Conservation (phyloP, 345 rosid species). For the Lenwebbia sp. region DNA sequence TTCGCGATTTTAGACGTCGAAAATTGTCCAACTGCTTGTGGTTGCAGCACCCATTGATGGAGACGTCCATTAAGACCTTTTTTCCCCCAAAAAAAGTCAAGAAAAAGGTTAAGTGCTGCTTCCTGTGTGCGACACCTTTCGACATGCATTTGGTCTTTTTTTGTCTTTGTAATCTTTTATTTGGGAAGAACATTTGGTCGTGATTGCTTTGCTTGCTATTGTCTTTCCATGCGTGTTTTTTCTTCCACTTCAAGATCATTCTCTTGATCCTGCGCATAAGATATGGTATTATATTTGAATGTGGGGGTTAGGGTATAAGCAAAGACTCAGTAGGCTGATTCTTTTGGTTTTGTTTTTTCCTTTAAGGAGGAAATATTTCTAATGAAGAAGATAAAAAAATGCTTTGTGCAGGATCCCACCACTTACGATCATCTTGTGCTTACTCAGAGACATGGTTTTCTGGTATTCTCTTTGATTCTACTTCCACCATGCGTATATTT, state of each 20-base stretch:
- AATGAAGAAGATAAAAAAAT: background rate
- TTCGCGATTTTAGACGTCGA: background rate
- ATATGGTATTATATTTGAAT: background rate
- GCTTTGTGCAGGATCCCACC: background rate
- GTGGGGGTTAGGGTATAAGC: background rate
- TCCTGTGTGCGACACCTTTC: background rate
- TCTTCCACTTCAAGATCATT: background rate
- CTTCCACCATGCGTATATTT: background rate
- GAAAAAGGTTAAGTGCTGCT: background rate
- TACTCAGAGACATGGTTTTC: background rate
- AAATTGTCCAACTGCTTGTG: background rate
- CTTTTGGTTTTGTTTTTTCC: background rate
- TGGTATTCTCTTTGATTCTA: background rate
- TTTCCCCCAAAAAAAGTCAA: background rate
- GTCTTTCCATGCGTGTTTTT: background rate
- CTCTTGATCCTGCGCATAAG: background rate
- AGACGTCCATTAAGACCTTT: background rate
- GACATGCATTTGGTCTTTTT: background rate
- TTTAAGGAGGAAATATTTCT: background rate
- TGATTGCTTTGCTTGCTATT: background rate
- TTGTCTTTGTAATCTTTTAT: too few relatives aligned
- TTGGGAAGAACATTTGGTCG: background rate
- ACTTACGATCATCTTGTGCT: background rate
- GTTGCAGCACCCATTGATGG: background rate
- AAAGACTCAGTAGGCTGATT: background rate